Evolutionary conservation across 352 stramenopile genomes (phyloP), one percentile per base, ranked within the genome.

Genomic region (Phytophthora uliginosa): DNA sequence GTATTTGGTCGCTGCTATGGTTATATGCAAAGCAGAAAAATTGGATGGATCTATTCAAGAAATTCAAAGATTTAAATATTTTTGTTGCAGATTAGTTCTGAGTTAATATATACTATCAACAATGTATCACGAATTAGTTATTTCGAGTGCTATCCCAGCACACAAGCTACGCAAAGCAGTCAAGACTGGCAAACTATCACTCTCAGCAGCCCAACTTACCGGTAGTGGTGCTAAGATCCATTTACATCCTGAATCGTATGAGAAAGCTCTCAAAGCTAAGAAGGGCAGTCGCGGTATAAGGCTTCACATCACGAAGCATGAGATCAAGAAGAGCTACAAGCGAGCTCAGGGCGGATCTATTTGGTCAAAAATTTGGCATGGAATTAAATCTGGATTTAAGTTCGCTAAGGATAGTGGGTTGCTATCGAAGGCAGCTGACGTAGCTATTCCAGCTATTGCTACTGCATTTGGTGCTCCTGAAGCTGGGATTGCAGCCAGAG

Each of bases 381-480:
- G 42, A 10, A 61, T 61, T 24, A 61, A 61, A 61, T 61, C 55
- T 31, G 36, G 24, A 15, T 61, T 51, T 6, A 61, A 61, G 4
- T 61, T 61, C 24, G 55, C 12, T 6, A 61, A 51, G 17, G n/a
- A 61, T 24, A 17, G 3, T 17, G 55, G 55, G 0, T 26, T 61
- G 5, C 36, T 61, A 28, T 36, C n/a, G 1, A 51, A 61, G 22
- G 55, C 33, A 26, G n/a, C 22, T 6, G 55, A 61, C 20, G 55
- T 38, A 9, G 69, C 69, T 26, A 52, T 66, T 6, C 63, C 48
- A 12, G 34, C 34, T 15, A 15, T 40, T 40, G 34, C 34, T 17
- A 40, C 34, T 17, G 34, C 34, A 17, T 18, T 63, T n/a, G 24
- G 38, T 10, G 56, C 38, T 10, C 56, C 56, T 31, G 36, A 63